Conservation (phyloP, 306 rosid species). For the Trifolium subterraneum region DNA sequence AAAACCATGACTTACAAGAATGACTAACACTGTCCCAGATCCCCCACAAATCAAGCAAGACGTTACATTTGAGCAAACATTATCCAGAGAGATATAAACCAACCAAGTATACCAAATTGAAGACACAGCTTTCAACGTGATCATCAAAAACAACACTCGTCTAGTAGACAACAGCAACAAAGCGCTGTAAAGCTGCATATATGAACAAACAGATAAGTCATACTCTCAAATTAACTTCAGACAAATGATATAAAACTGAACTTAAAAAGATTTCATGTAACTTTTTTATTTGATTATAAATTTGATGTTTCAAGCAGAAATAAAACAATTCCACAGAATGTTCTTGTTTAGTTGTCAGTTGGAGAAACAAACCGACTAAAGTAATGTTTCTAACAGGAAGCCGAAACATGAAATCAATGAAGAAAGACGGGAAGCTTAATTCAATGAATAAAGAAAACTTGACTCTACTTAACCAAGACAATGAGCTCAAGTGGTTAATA, state of each 20-base stretch:
- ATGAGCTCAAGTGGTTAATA: too few relatives aligned
- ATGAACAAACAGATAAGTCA: slow-evolving; percentile 29
- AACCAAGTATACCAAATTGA: slow-evolving; percentile 44
- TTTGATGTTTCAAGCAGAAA: slow-evolving; percentile 24
- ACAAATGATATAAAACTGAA: background rate
- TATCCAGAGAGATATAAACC: slow-evolving; percentile 43
- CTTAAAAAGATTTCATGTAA: slow-evolving; percentile 9
- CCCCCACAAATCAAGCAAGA: slow-evolving; percentile 41
- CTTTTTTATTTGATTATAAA: too few relatives aligned
- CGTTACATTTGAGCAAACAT: slow-evolving; percentile 37
- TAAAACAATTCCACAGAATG: background rate
- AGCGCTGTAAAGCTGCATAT: slow-evolving; percentile 77
- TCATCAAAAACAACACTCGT: slow-evolving; percentile 72
- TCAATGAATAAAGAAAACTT: background rate
- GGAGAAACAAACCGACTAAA: slow-evolving; percentile 23
- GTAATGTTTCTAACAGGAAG: too few relatives aligned
- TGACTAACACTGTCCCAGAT: slow-evolving; percentile 38
- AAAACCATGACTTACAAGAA: slow-evolving; percentile 30
- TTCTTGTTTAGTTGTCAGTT: background rate
- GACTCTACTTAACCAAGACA: too few relatives aligned
- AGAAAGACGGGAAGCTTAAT: slow-evolving; percentile 3
- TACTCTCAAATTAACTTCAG: slow-evolving; percentile 5
- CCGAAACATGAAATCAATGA: slow-evolving; percentile 5
- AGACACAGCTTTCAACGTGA: slow-evolving; percentile 27
- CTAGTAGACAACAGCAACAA: slow-evolving; percentile 89